Base-by-base conservation (phyloP, 306 rosid genomes). In the Hippophae tibetana region DNA sequence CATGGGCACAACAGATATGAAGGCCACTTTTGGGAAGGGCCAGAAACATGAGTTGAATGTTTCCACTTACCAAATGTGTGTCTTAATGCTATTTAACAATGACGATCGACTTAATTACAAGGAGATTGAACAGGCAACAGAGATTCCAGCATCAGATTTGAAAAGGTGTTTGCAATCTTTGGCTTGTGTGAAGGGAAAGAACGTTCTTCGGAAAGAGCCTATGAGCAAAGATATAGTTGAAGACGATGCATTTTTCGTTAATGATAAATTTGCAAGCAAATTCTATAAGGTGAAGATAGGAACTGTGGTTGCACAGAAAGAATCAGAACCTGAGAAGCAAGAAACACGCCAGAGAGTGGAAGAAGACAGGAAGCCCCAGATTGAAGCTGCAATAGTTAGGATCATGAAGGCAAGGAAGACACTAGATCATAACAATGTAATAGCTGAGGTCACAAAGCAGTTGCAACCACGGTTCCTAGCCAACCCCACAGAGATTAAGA, bases 1-100 rank as follows among this genome's bases (percentile, higher is more conserved):
- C 72, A 84, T 86, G 95, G 97, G 93, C 43, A 74, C 89, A 9
- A 93, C 93, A 42, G 97, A 89, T 72, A 56, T 89, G 56, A 89
- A 76, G 74, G 93, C 97, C 46, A 76, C 78, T 6, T 89, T 89
- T 68, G 93, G 83, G 58, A 78, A 86, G 72, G 87, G 89, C 55
- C 93, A 84, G 72, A 84, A 69, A 77, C 93, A 86, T 8, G 95
- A 89, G 77, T 72, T 89, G 66, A 86, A 84, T 67, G 97, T 89
- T 26, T 89, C 97, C 48, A 84, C 95, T 3, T 76, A 76, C 54
- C 95, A 89, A 72, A 86, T 89, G 97, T 89, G 97, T 64, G 86
- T 86, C 57, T 81, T 89, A 8, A 84, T 89, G 95, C 76, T 89
- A 52, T 86, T 89, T 27, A 89, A 86, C 25, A 78, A 76, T 62